A percentile compares a stretch with the other conserved stretches of the same genome.
Conservation (phyloP, 768 basidiomycete genomes). For the Tylopilus intermedius region DNA sequence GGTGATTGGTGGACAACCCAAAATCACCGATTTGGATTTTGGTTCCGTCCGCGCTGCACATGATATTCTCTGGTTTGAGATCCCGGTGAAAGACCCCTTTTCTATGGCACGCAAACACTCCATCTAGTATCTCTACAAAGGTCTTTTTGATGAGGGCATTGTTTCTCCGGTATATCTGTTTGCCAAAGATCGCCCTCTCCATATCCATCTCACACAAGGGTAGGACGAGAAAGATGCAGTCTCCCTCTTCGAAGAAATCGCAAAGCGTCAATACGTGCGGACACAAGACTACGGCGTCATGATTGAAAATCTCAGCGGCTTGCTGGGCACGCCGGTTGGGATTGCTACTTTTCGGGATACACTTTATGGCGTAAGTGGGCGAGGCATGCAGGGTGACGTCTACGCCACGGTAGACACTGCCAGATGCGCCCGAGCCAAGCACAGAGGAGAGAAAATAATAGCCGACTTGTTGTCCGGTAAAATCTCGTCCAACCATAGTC, state of each 20-base stretch:
- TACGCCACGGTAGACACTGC: conserved; percentile 70
- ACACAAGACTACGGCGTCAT: conserved; percentile 38
- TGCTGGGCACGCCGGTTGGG: conserved; percentile 56
- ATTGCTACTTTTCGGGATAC: conserved; percentile 49
- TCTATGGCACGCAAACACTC: conserved; percentile 68
- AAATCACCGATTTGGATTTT: conserved; percentile 70
- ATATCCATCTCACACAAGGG: conserved; percentile 63
- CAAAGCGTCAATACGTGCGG: conserved; percentile 65
- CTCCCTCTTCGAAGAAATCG: conserved; percentile 51
- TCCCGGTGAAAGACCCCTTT: conserved; percentile 77
- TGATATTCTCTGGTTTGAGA: conserved; percentile 81
- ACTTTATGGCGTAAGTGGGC: conserved; percentile 67
- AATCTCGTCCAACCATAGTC: conserved; percentile 32
- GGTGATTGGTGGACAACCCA: conserved; percentile 54
- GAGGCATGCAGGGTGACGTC: conserved; percentile 40
- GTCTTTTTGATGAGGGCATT: conserved; percentile 56
- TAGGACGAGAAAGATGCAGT: conserved; percentile 62
- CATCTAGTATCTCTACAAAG: conserved; percentile 75
- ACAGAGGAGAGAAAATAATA: conserved; percentile 56
- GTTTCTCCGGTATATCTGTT: conserved; percentile 49
- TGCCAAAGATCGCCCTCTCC: conserved; percentile 50
- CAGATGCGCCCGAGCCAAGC: conserved; percentile 72
- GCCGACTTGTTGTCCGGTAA: conserved; percentile 49
- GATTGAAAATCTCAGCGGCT: conserved; percentile 59
- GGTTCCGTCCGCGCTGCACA: conserved; percentile 52